Evolutionary conservation across 2,329 filamentous ascomycete genomes (phyloP).

Genomic region (Paraphaeosphaeria minitans): DNA sequence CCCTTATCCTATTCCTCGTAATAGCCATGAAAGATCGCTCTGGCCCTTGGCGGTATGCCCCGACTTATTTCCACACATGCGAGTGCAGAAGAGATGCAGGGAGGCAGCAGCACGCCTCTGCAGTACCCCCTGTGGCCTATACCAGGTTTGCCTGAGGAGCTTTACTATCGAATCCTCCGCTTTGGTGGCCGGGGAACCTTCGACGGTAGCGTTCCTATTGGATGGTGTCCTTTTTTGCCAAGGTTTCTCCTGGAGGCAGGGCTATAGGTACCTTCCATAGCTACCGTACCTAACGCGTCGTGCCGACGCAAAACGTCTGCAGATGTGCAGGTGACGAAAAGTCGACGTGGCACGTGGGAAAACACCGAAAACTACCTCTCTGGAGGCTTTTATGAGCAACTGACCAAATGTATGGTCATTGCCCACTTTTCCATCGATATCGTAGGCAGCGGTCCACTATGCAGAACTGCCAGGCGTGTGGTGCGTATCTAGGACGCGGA

Average conservation of each 20-base stretch:
- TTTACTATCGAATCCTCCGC: background rate
- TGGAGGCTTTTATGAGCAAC: background rate
- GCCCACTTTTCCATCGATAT: no score
- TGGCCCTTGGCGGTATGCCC: background rate
- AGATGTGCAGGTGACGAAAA: background rate
- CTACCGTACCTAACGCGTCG: background rate
- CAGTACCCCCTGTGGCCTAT: background rate
- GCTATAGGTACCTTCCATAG: no score
- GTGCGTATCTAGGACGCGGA: no score
- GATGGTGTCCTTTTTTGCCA: background rate
- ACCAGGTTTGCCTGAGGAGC: no score
- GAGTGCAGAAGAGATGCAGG: background rate
- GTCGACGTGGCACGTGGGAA: background rate
- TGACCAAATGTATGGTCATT: background rate
- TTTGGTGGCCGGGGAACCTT: background rate
- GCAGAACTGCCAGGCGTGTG: no score
- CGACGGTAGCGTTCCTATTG: background rate
- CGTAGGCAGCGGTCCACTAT: no score
- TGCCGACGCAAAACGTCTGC: background rate
- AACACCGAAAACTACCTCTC: background rate
- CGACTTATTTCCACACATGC: background rate
- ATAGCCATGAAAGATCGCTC: background rate
- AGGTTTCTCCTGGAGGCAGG: background rate
- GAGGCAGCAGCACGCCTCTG: background rate
- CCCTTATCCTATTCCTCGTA: background rate